Evolutionary conservation across 2,329 filamentous ascomycete genomes (phyloP).

Genomic region (Emericellopsis cladophorae): DNA sequence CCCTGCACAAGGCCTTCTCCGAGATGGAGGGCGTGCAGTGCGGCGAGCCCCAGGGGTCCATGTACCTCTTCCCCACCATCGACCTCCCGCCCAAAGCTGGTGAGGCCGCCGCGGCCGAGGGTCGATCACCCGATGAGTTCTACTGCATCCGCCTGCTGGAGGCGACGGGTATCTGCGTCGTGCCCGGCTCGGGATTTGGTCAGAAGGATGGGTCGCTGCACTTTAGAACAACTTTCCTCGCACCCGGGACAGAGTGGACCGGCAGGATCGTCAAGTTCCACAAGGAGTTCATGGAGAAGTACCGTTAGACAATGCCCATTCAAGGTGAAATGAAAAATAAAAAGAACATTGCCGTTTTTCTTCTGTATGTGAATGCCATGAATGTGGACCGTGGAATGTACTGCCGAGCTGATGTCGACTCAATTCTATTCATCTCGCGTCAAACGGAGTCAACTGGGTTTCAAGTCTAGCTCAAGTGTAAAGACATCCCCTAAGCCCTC

Average conservation of each 20-base stretch:
- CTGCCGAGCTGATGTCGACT: too few species aligned
- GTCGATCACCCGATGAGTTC: conserved; percentile 75
- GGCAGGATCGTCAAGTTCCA: conserved; percentile 82
- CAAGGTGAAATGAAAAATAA: not conserved
- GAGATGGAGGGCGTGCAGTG: conserved; percentile 95
- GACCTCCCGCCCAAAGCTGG: conserved; percentile 62
- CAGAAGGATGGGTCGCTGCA: conserved; percentile 86
- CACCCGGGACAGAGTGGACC: conserved; percentile 92
- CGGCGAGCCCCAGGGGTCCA: conserved; percentile 79
- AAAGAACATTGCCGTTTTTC: not conserved
- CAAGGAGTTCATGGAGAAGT: conserved; percentile 80
- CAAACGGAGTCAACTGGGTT: too few species aligned
- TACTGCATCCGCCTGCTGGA: conserved; percentile 88
- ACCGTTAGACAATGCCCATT: conserved; percentile 22
- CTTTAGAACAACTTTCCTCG: conserved; percentile 93
- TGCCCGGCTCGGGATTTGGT: conserved; percentile 85
- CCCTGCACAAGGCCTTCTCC: conserved; percentile 80
- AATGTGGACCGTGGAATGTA: too few species aligned
- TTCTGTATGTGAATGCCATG: not conserved
- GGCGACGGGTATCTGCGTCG: conserved; percentile 86
- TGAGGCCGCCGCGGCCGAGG: conserved; percentile 62
- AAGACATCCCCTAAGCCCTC: conserved; percentile 46
- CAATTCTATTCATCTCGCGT: too few species aligned
- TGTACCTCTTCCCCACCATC: conserved; percentile 99
- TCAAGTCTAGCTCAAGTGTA: too few species aligned